Base-by-base conservation (phyloP, 768 basidiomycete genomes). In the Tulasnella sp. region DNA sequence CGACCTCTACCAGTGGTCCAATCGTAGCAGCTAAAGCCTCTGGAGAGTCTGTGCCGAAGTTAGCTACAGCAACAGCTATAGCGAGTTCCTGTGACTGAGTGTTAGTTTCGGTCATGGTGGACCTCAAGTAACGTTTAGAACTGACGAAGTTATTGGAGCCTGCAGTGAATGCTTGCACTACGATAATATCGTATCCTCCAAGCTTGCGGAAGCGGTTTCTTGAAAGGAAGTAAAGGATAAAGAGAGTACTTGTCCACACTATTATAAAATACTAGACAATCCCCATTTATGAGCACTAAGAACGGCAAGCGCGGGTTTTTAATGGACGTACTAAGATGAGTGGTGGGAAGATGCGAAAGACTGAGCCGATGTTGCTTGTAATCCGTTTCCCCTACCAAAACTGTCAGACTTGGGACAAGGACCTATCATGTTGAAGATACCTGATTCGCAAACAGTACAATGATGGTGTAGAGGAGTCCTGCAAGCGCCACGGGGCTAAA, bases 11-110 rank as follows among this genome's bases (percentile, higher is more conserved):
- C n/a, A 84, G 66, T 0, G 80, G 81, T 0, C 83, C 82, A 19
- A 83, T 79, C 0, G 85, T 87, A 0, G 85, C 83, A 0, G 86
- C 86, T 0, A 90, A 69, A 0, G 83, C 85, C 64, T 90, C 79
- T 48, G 81, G 77, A 0, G 83, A 85, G 4, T 77, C 71, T 4
- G 82, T 76, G 3, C 88, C 86, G 63, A 79, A 90, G 0, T 81
- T 76, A 0, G 83, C 79, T 35, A 87, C 80, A 3, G 79, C 73
- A 0, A 89, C 79, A 0, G 88, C 86, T 47, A 90, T 90, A 0
- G 87, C 84, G 0, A 89, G 71, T 66, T 89, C 84, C 73, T 82
- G 27, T 29, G 10, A 42, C 10, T 42, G 20, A 10, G 10, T 10
- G 41, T 22, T 12, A 42, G 20, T 10, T 10, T 10, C 25, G 34